Percentiles rank a stretch among this genome's conserved stretches.
These are phyloP conservation scores for Lachancea cidri DNA, from an alignment of 805 yeast genomes.

Conservation along the genomic window DNA sequence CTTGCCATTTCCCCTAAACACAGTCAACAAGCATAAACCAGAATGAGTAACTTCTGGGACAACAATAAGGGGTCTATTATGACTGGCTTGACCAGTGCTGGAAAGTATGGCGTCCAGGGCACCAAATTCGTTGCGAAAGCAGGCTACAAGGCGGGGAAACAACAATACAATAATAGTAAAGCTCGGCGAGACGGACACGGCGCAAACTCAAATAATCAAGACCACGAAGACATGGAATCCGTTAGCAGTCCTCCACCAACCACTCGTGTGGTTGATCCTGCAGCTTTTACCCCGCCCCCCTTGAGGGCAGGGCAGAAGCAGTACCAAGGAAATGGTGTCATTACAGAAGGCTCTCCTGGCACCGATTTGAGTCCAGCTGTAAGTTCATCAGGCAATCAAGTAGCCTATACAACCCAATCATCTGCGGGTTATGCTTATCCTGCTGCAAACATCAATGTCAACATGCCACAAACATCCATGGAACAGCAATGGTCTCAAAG, in stretches of 20 bases:
- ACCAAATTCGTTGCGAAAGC: slow-evolving; percentile 39
- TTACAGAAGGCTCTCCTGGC: slow-evolving; percentile 3
- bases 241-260: slow-evolving; percentile 8
- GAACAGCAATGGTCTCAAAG: background rate
- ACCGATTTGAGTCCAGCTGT: background rate
- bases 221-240: background rate
- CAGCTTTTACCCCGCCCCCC: slow-evolving; percentile 37
- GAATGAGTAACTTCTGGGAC: slow-evolving; percentile 37
- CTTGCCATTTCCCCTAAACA: background rate
- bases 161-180: slow-evolving; percentile 24
- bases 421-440: slow-evolving; percentile 1
- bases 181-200: slow-evolving; percentile 11
- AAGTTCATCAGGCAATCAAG: background rate
- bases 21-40: slow-evolving; percentile 2
- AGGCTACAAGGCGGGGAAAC: slow-evolving; percentile 38
- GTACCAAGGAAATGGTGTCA: slow-evolving; percentile 22
- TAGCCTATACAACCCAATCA: background rate
- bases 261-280: slow-evolving; percentile 13
- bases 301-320: slow-evolving; percentile 35
- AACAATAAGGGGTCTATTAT: slow-evolving; percentile 37
- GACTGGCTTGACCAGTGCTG: slow-evolving; percentile 34
- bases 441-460: no score
- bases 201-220: background rate
- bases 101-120: slow-evolving; percentile 35
- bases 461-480: background rate